These are phyloP conservation scores for Pleurotus salmoneostramineus DNA, from an alignment of 768 basidiomycete species.

Conservation along the genomic window DNA sequence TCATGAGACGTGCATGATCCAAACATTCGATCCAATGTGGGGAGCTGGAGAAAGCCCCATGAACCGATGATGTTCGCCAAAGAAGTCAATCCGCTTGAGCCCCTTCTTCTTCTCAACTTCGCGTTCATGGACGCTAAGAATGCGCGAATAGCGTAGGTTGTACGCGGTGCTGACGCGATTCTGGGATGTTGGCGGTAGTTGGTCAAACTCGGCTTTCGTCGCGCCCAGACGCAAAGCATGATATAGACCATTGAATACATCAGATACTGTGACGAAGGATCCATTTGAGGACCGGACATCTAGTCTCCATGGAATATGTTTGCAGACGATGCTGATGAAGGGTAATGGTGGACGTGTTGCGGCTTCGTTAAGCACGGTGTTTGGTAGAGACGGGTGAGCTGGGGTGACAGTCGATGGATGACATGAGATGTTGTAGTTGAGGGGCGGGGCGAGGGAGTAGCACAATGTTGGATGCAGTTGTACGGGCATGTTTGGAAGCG, in stretches of 20 bases:
- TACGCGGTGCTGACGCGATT: slow-evolving; percentile 38
- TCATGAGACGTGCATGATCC: slow-evolving; percentile 26
- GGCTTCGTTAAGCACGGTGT: slow-evolving; percentile 31
- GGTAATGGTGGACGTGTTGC: slow-evolving; percentile 39
- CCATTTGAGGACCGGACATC: slow-evolving; percentile 6
- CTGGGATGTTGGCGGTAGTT: slow-evolving; percentile 25
- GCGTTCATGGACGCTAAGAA: slow-evolving; percentile 22
- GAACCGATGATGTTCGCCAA: slow-evolving; percentile 32
- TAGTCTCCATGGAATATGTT: background rate
- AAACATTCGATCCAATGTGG: slow-evolving; percentile 26
- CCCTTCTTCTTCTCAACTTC: slow-evolving; percentile 42
- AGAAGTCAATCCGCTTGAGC: slow-evolving; percentile 52
- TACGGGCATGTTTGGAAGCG: slow-evolving; percentile 24
- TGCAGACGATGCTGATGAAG: background rate
- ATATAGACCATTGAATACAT: slow-evolving; percentile 45
- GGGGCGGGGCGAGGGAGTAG: slow-evolving; percentile 28
- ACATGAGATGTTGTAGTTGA: slow-evolving; percentile 33
- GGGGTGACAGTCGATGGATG: slow-evolving; percentile 24
- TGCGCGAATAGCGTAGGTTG: slow-evolving; percentile 30
- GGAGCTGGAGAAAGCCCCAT: slow-evolving; percentile 32
- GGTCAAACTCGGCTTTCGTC: slow-evolving; percentile 33
- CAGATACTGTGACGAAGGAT: slow-evolving; percentile 19
- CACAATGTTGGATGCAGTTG: slow-evolving; percentile 41
- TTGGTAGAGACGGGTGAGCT: slow-evolving; percentile 15
- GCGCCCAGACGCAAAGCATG: slow-evolving; percentile 36